These are phyloP conservation scores for Quercus robur DNA, from an alignment of 306 rosid genomes.

Conservation along the genomic window DNA sequence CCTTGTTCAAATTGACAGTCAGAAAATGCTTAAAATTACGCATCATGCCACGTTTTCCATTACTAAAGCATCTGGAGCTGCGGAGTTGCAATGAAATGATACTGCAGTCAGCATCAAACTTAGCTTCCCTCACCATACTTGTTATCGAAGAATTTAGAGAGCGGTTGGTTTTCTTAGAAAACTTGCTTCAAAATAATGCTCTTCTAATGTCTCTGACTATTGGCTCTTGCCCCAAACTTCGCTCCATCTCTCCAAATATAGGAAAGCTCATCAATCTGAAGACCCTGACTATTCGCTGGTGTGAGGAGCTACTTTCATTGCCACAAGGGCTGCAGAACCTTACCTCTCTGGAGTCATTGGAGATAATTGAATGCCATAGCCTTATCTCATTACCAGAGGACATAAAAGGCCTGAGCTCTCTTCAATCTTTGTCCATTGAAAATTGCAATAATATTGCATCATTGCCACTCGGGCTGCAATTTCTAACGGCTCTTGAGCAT, in stretches of 20 bases:
- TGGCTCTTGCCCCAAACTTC: constrained; percentile 19
- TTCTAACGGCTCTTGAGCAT: constrained; percentile 21
- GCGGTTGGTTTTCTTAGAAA: background rate
- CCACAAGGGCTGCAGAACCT: constrained; percentile 24
- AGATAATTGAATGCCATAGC: constrained; percentile 20
- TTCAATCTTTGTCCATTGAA: constrained; percentile 25
- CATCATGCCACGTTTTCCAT: constrained; percentile 18
- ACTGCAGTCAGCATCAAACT: constrained; percentile 5
- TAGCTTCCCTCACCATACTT: constrained; percentile 9
- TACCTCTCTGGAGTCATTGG: constrained; percentile 19
- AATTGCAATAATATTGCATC: constrained; percentile 11
- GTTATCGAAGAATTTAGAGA: constrained; percentile 16
- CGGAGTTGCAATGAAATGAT: background rate
- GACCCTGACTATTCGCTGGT: constrained; percentile 19
- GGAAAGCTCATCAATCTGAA: constrained; percentile 6
- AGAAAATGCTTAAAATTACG: constrained; percentile 4
- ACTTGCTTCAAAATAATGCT: constrained; percentile 10
- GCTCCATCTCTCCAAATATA: background rate
- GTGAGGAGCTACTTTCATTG: background rate
- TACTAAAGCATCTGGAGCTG: constrained; percentile 7
- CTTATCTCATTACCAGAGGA: constrained; percentile 12
- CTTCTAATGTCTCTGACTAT: constrained; percentile 13
- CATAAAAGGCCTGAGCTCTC: constrained; percentile 7
- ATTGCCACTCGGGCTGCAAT: constrained; percentile 12
- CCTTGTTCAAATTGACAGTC: constrained; percentile 3